These are phyloP conservation scores for Primulina tabacum DNA, from an alignment of 257 asterid species.

Conservation along the genomic window DNA sequence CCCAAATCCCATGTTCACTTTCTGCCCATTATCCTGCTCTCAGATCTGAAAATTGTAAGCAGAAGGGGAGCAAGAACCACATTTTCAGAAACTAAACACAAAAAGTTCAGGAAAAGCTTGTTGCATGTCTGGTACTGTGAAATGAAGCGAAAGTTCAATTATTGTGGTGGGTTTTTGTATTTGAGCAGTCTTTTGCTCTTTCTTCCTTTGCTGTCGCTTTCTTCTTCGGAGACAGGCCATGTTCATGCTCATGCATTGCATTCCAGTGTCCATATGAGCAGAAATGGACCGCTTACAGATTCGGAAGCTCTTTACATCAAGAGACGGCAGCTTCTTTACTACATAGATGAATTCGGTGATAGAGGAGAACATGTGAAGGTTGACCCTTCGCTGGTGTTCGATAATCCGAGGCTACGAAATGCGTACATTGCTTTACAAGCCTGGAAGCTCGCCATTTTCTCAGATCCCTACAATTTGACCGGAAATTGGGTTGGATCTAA, in stretches of 20 bases:
- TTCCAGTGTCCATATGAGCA: constrained; percentile 16
- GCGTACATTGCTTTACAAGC: constrained; percentile 92
- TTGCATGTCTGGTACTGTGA: constrained; percentile 70
- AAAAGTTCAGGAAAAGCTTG: constrained; percentile 10
- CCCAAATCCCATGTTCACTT: constrained; percentile 11
- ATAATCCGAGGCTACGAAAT: constrained; percentile 51
- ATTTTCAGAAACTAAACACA: background rate
- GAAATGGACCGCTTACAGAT: constrained; percentile 56
- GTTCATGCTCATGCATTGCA: constrained; percentile 24
- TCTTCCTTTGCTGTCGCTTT: constrained; percentile 20
- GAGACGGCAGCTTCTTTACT: constrained; percentile 67
- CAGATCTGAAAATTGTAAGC: constrained; percentile 28
- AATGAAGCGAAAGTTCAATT: constrained; percentile 52
- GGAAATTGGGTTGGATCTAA: constrained; percentile 71
- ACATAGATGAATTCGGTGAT: constrained; percentile 73
- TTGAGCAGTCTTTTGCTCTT: constrained; percentile 22
- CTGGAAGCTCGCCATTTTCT: constrained; percentile 78
- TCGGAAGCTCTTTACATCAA: constrained; percentile 51
- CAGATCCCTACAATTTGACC: constrained; percentile 71
- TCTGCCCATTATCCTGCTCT: constrained; percentile 2
- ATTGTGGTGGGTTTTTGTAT: constrained; percentile 27
- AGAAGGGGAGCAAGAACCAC: background rate
- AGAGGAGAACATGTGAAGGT: constrained; percentile 67
- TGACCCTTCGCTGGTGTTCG: constrained; percentile 65
- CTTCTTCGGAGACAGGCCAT: constrained; percentile 7